These are phyloP conservation scores for Telfairia occidentalis DNA, from an alignment of 331 rosid genomes.

Conservation along the genomic window DNA sequence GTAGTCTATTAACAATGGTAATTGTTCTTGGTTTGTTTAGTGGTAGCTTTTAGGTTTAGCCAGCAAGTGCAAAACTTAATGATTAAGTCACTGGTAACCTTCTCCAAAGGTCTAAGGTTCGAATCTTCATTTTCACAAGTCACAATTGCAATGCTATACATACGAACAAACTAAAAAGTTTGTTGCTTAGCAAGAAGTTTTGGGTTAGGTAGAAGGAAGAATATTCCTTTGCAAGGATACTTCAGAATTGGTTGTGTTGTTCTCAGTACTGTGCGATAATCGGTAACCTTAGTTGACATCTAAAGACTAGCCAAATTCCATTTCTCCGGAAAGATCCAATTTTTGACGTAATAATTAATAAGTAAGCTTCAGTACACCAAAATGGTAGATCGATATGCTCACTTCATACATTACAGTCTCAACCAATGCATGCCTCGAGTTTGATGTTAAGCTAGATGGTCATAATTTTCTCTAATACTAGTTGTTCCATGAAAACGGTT, in stretches of 20 bases:
- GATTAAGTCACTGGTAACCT: not conserved
- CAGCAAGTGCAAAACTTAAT: not conserved
- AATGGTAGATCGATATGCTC: not conserved
- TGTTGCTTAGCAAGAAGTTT: not conserved
- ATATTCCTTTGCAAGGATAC: not conserved
- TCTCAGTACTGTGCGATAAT: no score
- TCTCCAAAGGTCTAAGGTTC: not conserved
- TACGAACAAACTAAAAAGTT: not conserved
- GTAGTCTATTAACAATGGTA: not conserved
- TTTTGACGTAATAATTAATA: not conserved
- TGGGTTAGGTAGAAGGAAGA: not conserved
- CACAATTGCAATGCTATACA: not conserved
- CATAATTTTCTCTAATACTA: not conserved
- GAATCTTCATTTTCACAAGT: not conserved
- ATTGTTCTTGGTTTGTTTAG: not conserved
- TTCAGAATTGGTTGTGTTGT: no score
- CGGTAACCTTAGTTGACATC: not conserved
- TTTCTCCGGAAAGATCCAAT: not conserved
- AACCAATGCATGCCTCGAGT: slow-evolving; percentile 1
- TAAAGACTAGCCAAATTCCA: not conserved
- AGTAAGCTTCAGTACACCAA: not conserved
- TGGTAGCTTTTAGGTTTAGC: not conserved
- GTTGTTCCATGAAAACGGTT: not conserved
- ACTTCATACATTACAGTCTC: not conserved
- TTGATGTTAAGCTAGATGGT: slow-evolving; percentile 7